phyloP scores from a whole-genome alignment of 2,329 filamentous ascomycete species.

The Orbilia oligospora region DNA sequence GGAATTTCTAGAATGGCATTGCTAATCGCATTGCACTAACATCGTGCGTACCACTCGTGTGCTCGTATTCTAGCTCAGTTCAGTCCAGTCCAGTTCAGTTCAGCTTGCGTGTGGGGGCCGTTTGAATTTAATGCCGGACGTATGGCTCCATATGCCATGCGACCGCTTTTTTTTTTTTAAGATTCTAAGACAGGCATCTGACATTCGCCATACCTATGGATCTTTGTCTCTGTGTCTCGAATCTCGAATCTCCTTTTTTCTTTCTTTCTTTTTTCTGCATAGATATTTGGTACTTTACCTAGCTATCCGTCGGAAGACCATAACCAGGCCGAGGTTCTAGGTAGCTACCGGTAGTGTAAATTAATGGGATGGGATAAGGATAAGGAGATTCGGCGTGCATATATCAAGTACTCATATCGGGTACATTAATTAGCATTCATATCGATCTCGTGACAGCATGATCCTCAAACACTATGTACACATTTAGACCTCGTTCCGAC shows the following conservation, averaged over 20 bases:
- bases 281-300: constrained; percentile 1
- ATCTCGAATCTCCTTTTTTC: neutral
- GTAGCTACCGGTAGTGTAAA: neutral
- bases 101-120: constrained; percentile 3
- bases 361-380: neutral
- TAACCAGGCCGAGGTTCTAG: constrained; percentile 50
- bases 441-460: constrained; percentile 38
- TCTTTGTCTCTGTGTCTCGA: too few species aligned
- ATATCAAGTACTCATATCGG: neutral
- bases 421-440: neutral
- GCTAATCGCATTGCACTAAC: constrained; percentile 10
- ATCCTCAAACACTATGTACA: constrained; percentile 12
- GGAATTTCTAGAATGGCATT: constrained; percentile 29
- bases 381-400: neutral
- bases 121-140: constrained; percentile 23
- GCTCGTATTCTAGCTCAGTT: constrained; percentile 28
- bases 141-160: constrained; percentile 21
- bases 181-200: constrained; percentile 55
- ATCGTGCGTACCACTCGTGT: constrained; percentile 24
- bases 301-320: constrained; percentile 1
- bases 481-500: constrained; percentile 10
- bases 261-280: too few species aligned
- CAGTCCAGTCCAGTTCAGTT: constrained; percentile 2
- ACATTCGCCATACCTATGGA: constrained; percentile 55
- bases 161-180: constrained; percentile 21